Evolutionary conservation across 108 stramenopile genomes (phyloP).

Genomic region (Aurantiochytrium sp.): DNA sequence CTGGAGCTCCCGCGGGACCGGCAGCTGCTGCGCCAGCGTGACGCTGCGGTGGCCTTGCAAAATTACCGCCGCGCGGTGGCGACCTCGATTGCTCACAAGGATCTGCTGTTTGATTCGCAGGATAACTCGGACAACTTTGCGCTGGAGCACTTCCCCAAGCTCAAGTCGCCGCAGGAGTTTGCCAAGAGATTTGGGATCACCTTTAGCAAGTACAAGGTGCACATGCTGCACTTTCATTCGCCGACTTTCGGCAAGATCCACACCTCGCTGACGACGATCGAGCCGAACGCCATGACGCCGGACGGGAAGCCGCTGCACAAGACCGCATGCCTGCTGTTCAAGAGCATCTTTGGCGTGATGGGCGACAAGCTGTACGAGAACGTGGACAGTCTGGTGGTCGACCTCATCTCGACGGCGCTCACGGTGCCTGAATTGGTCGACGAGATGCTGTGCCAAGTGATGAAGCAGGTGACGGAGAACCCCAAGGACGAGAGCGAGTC

Average conservation of each 20-base stretch:
- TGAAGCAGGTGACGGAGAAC: constrained; percentile 60
- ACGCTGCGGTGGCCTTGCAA: constrained; percentile 22
- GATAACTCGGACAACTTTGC: constrained; percentile 21
- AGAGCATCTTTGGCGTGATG: constrained; percentile 17
- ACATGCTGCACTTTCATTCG: neutral
- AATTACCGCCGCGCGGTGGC: constrained; percentile 17
- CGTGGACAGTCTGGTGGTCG: neutral
- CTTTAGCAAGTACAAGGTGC: constrained; percentile 20
- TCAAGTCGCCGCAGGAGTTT: constrained; percentile 25
- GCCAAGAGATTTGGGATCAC: constrained; percentile 12
- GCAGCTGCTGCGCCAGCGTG: constrained; percentile 18
- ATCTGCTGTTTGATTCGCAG: neutral
- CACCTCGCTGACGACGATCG: constrained; percentile 16
- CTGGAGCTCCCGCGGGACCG: constrained; percentile 1
- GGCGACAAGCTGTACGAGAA: constrained; percentile 8
- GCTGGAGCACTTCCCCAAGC: constrained; percentile 20
- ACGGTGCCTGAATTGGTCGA: constrained; percentile 32
- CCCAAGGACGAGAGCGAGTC: constrained; percentile 37
- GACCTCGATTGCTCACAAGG: neutral
- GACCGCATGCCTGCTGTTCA: neutral
- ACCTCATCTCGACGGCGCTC: neutral
- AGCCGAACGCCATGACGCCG: neutral
- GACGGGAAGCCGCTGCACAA: neutral
- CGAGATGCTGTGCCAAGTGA: constrained; percentile 55
- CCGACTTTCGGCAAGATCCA: neutral